Evolutionary conservation across 2,329 filamentous ascomycete genomes (phyloP).

Genomic region (Claviceps humidiphila): DNA sequence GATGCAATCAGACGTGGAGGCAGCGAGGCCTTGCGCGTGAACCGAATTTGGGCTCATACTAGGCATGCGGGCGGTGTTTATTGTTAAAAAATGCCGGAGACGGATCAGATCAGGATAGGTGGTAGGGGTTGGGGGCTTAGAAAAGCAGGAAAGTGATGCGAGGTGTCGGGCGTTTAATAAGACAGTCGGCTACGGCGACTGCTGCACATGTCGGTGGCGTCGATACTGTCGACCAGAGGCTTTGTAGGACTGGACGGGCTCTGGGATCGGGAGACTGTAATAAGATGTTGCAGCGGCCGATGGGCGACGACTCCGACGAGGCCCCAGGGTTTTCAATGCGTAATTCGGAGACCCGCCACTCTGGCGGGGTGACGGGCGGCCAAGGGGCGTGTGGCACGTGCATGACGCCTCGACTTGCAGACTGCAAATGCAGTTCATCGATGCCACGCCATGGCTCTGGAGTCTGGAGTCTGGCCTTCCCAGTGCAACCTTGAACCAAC

Average conservation of each 20-base stretch:
- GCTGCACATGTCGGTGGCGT: not conserved
- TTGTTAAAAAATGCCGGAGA: not conserved
- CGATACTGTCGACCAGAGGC: not conserved
- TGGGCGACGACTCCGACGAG: not conserved
- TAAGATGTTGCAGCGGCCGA: not conserved
- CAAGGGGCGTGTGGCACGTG: not conserved
- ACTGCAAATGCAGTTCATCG: not conserved
- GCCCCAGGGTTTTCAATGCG: not conserved
- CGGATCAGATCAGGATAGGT: not conserved
- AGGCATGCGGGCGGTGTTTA: not conserved
- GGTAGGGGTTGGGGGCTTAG: too few relatives aligned
- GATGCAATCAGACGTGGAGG: slow-evolving; percentile 27
- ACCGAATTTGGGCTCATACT: slow-evolving; percentile 19
- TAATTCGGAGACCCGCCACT: not conserved
- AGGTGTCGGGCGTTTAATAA: not conserved
- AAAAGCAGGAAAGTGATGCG: not conserved
- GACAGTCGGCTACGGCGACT: not conserved
- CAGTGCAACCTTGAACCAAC: too few relatives aligned
- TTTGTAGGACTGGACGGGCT: not conserved
- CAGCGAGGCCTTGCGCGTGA: slow-evolving; percentile 26
- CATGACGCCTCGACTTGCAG: not conserved
- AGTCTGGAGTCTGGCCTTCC: too few relatives aligned
- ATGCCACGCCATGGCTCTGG: too few relatives aligned
- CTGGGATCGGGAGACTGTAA: not conserved
- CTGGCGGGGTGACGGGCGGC: not conserved